Conservation (phyloP, 2,329 filamentous ascomycete genomes). For the Mycosphaerelloides madeirae region DNA sequence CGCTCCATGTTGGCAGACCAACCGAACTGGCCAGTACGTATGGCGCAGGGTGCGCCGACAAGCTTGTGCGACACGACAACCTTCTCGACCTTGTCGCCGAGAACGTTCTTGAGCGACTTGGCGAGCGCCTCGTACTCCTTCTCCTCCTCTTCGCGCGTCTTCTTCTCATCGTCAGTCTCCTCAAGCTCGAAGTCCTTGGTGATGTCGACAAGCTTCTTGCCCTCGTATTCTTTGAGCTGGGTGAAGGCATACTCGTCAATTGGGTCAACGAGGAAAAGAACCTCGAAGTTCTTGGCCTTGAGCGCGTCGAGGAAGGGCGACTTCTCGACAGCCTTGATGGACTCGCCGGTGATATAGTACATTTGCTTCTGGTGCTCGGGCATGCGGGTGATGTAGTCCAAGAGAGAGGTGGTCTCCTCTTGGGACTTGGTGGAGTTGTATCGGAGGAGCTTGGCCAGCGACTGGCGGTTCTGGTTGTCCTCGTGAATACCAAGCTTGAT, state of each 20-base stretch:
- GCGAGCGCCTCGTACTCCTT: conserved; percentile 94
- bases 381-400: conserved; percentile 99
- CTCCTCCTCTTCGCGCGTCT: conserved; percentile 87
- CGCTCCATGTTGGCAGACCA: conserved; percentile 99
- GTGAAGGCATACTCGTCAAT: conserved; percentile 99
- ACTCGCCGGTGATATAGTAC: conserved; percentile 99
- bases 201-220: conserved; percentile 99
- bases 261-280: conserved; percentile 97
- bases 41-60: conserved; percentile 87
- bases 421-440: conserved; percentile 99
- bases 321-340: conserved; percentile 94
- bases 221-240: conserved; percentile 99
- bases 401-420: conserved; percentile 90
- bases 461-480: conserved; percentile 91
- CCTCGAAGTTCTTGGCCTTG: conserved; percentile 99
- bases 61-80: conserved; percentile 99
- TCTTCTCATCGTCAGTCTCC: conserved; percentile 99
- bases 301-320: conserved; percentile 98
- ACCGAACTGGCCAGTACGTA: conserved; percentile 98
- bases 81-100: conserved; percentile 99
- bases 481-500: conserved; percentile 99
- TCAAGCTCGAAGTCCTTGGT: conserved; percentile 99
- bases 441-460: conserved; percentile 95
- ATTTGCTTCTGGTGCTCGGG: conserved; percentile 99
- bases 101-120: conserved; percentile 98